Conservation (phyloP, 1,139 yeast genomes). For the Arxiozyma bovina region DNA sequence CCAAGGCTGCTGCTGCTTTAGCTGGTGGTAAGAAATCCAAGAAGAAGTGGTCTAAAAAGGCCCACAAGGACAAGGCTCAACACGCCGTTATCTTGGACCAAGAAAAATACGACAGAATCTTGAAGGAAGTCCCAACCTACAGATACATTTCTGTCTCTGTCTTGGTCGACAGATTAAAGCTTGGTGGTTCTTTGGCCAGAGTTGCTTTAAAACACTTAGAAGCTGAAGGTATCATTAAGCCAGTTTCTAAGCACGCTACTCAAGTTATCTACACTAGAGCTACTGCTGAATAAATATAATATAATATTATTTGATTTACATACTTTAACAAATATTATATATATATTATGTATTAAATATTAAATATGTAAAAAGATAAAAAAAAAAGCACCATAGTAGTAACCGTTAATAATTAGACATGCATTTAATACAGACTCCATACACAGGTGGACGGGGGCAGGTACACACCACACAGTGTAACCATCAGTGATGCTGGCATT, state of each 20-base stretch:
- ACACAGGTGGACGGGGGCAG: no score
- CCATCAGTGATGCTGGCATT: no score
- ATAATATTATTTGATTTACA: not conserved
- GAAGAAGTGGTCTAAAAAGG: constrained; percentile 99
- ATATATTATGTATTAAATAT: not conserved
- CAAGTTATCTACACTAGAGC: constrained; percentile 95
- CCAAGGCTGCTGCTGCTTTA: constrained; percentile 99
- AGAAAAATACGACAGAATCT: constrained; percentile 97
- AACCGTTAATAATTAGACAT: not conserved
- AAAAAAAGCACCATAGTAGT: not conserved
- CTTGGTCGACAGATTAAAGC: constrained; percentile 97
- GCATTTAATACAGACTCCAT: no score
- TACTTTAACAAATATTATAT: not conserved
- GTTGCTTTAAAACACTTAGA: constrained; percentile 95
- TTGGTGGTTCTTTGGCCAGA: constrained; percentile 98
- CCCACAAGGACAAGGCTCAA: constrained; percentile 99
- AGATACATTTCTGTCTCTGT: constrained; percentile 97
- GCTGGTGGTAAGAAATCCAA: constrained; percentile 99
- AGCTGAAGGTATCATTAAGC: constrained; percentile 89
- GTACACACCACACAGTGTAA: no score
- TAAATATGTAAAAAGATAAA: not conserved
- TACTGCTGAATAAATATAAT: constrained; percentile 41
- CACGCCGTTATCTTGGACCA: constrained; percentile 97
- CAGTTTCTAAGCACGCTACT: constrained; percentile 91
- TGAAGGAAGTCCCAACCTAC: constrained; percentile 99